Base-by-base conservation (phyloP, 2,329 filamentous ascomycete genomes). In the Botrytis elliptica region DNA sequence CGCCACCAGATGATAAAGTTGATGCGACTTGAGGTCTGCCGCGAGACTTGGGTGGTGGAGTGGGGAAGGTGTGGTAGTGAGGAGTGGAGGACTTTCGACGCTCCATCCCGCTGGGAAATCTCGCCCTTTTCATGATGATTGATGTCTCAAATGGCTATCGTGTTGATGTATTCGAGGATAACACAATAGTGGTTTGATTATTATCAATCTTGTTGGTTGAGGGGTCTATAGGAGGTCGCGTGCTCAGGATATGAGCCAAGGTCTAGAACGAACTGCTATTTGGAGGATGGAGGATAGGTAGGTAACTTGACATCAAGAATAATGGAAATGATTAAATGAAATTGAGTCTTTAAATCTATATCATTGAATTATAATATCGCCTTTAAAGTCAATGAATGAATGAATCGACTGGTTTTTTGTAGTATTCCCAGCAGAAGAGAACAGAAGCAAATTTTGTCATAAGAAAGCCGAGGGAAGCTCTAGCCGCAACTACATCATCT, bases 41-140 rank as follows among this genome's bases (percentile, higher is more conserved):
- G 3, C 90, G 89, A 2, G 89, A 88, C 77, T 88, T 89, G 20
- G 93, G 92, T 25, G 93, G 92, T 49, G 89, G 87, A 0, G 91
- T 92, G 4, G 93, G 92, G 78, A 96, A 95, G 10, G 93, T 95
- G 79, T 95, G 92, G 83, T 95, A 96, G 80, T 91, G 90, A 77
- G 90, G 85, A 33, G 86, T 82, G 29, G 82, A 82, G 59, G 83
- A 82, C 62, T 81, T 80, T 67, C 79, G 77, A 38, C 79, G 78
- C 65, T 80, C 77, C 74, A 81, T 76, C 29, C 70, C 73, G 55
- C 64, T 67, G 44, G 67, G 60, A 46, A 55, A 72, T 59, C 49
- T 69, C 42, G 40, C 44, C 42, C 59, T 22, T 57, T 70, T 70
- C 72, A 73, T 73, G 29, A 22, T 52, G 64, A 33, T 59, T 46